Conservation (phyloP, 768 basidiomycete genomes). For the Lentinula lateritia region DNA sequence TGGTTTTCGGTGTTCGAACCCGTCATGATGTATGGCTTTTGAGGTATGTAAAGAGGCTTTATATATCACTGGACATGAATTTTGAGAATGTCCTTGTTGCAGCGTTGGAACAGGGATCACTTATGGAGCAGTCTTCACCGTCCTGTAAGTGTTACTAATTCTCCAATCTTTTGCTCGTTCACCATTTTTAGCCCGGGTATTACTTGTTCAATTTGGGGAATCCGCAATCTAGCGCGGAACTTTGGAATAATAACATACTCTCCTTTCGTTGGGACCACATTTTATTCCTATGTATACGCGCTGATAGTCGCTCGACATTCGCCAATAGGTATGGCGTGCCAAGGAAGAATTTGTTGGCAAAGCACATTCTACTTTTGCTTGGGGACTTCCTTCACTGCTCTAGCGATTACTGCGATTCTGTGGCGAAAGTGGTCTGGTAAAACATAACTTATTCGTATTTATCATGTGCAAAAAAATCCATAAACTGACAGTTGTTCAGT, state of each 20-base stretch:
- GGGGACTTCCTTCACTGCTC: conserved; percentile 36
- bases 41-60: conserved; percentile 37
- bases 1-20: conserved; percentile 39
- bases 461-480: not conserved
- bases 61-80: conserved; percentile 7
- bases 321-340: conserved; percentile 39
- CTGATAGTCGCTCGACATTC: conserved; percentile 53
- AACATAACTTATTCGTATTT: conserved; percentile 28
- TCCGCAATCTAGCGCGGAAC: conserved; percentile 66
- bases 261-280: conserved; percentile 67
- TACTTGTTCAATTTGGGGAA: conserved; percentile 68
- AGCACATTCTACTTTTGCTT: conserved; percentile 56
- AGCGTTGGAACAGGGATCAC: conserved; percentile 64
- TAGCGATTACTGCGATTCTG: conserved; percentile 38
- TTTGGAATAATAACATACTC: conserved; percentile 72
- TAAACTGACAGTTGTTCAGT: not conserved
- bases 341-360: conserved; percentile 59
- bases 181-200: conserved; percentile 53
- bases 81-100: conserved; percentile 2
- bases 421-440: conserved; percentile 62
- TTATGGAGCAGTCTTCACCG: conserved; percentile 68
- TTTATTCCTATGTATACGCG: conserved; percentile 79
- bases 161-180: not conserved
- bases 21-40: conserved; percentile 61
- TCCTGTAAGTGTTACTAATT: conserved; percentile 45